A percentile compares a stretch with the other conserved stretches of the same genome.
These are phyloP conservation scores for Neocucurbitaria cava DNA, from an alignment of 2,329 filamentous ascomycete species.

Conservation along the genomic window DNA sequence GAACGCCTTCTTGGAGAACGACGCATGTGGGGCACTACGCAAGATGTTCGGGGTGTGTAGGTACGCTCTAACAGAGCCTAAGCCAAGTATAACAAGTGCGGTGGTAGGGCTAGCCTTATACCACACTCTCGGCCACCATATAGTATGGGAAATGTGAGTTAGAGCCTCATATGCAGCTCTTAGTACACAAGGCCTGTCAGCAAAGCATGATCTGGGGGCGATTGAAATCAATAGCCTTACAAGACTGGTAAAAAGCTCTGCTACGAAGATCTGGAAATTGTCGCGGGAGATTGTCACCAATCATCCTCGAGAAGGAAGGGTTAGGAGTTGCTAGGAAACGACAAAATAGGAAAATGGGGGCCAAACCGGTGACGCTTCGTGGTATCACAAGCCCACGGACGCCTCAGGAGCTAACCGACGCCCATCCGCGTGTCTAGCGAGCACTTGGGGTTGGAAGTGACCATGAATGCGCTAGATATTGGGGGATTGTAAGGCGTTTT, in stretches of 20 bases:
- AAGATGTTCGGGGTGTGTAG: not conserved
- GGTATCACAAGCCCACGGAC: slow-evolving; percentile 12
- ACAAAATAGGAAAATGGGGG: slow-evolving; percentile 28
- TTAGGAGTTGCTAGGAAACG: slow-evolving; percentile 8
- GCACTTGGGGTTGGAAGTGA: not conserved
- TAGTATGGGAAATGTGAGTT: not conserved
- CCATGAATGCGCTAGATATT: not conserved
- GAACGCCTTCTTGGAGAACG: slow-evolving; percentile 1
- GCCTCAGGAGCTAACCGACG: slow-evolving; percentile 3
- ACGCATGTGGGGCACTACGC: not conserved
- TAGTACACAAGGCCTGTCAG: slow-evolving; percentile 5
- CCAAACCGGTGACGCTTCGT: slow-evolving; percentile 27
- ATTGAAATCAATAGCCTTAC: slow-evolving; percentile 1
- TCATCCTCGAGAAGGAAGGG: slow-evolving; percentile 1
- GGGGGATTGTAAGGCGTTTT: not conserved
- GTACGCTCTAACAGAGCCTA: not conserved
- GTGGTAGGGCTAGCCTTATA: slow-evolving; percentile 18
- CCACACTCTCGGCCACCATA: not conserved
- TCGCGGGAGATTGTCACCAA: slow-evolving; percentile 9
- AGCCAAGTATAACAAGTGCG: not conserved
- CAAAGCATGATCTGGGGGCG: slow-evolving; percentile 5
- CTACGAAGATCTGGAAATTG: slow-evolving; percentile 8
- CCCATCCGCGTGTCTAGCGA: not conserved
- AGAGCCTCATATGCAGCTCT: slow-evolving; percentile 4
- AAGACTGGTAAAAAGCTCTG: not conserved